phyloP scores from a whole-genome alignment of 108 stramenopile genomes.

The Pseudonitzschia delicatissima region DNA sequence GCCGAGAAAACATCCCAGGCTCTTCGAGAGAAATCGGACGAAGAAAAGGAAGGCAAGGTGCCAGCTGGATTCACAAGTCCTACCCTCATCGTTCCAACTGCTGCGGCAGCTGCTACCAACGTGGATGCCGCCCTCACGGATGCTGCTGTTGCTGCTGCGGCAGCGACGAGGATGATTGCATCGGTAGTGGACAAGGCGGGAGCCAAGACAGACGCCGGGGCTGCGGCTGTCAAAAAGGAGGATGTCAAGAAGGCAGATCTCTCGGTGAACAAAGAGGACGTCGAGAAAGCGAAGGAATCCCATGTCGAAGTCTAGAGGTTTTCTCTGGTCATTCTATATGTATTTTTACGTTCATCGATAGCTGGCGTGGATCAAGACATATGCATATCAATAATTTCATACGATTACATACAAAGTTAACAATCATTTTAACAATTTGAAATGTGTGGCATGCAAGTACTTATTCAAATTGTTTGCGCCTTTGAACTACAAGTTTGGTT shows the following conservation, averaged over 20 bases:
- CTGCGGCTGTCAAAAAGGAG: not conserved
- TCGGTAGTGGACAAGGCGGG: not conserved
- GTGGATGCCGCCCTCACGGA: constrained; percentile 8
- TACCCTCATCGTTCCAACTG: constrained; percentile 5
- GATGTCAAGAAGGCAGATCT: constrained; percentile 4
- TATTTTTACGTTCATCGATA: too few species aligned
- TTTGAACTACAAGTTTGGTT: too few species aligned
- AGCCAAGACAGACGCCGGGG: not conserved
- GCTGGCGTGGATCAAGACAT: too few species aligned
- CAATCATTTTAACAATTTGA: too few species aligned
- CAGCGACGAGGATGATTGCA: not conserved
- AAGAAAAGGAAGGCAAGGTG: constrained; percentile 14
- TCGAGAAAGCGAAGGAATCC: not conserved
- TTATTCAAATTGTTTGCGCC: too few species aligned
- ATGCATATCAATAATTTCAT: too few species aligned
- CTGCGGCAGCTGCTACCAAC: constrained; percentile 6
- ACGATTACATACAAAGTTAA: too few species aligned
- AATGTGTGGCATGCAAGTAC: too few species aligned
- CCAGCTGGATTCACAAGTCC: constrained; percentile 14
- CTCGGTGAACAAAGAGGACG: not conserved
- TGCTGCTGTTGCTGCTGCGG: constrained; percentile 12
- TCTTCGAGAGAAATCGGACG: constrained; percentile 57
- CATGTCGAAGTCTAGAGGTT: not conserved
- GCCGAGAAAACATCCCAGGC: constrained; percentile 62
- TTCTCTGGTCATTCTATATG: too few species aligned